Conservation (phyloP, 2,329 filamentous ascomycete species). For the Phoma sp. region DNA sequence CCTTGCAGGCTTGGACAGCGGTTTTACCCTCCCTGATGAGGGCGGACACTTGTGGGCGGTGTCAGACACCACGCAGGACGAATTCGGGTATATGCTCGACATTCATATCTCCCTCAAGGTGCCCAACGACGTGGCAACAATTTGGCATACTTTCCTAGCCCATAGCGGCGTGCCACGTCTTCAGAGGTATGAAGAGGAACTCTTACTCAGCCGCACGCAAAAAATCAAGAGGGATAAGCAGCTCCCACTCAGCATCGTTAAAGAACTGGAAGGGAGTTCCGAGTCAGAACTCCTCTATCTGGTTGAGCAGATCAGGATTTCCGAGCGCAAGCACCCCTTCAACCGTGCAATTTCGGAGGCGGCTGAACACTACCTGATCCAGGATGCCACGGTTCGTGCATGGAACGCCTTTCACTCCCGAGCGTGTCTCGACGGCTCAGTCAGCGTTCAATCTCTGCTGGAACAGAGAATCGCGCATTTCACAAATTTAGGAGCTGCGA, state of each 20-base stretch:
- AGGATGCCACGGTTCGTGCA: neutral
- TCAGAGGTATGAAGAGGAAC: neutral
- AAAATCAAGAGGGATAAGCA: neutral
- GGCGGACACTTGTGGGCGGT: neutral
- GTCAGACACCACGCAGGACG: neutral
- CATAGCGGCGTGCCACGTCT: too few species aligned
- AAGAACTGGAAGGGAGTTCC: neutral
- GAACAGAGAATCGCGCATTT: neutral
- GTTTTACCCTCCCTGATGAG: neutral
- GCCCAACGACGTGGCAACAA: too few species aligned
- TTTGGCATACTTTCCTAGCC: too few species aligned
- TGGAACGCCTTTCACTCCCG: neutral
- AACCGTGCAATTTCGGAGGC: neutral
- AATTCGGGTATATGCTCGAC: neutral
- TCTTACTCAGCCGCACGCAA: neutral
- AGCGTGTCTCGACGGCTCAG: neutral
- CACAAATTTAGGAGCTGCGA: neutral
- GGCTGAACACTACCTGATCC: too few species aligned
- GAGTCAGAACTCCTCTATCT: neutral
- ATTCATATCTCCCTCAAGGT: too few species aligned
- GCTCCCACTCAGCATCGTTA: neutral
- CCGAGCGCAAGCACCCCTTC: neutral
- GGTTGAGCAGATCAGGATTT: neutral
- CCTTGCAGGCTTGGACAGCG: neutral
- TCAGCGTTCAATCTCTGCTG: neutral